Evolutionary conservation across 352 stramenopile genomes (phyloP), one percentile per base, ranked within the genome.

Genomic region (Phytophthora boehmeriae): DNA sequence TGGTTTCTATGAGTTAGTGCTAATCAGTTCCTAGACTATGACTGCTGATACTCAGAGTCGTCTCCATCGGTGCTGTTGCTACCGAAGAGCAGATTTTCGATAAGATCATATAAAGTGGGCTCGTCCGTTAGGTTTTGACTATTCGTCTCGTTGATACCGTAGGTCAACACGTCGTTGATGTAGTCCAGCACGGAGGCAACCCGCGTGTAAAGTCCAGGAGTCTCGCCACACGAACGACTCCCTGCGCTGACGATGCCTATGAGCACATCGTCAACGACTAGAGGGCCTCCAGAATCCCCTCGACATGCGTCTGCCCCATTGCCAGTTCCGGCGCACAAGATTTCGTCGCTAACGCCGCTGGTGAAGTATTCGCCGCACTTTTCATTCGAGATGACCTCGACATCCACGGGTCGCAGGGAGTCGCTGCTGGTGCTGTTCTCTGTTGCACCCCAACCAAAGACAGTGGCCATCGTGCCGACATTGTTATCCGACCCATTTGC

Each of bases 401-500:
- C 58, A 46, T 77, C 73, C 19, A 88, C 71, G 35, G 76, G 59
- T 39, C 80, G 68, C 23, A 88, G 50, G 2, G 59, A 75, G 9
- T 61, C 64, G 13, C 73, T 71, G 4, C 60, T 46, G 5, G 54
- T 50, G 2, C 67, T 57, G n/a, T 67, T 55, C 66, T 84, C 68
- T 2, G 73, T 88, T 42, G 76, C 28, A 19, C 76, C 75, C 77
- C 75, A 87, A n/a, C 77, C 77, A 19, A 73, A 61, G 41, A 85
- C 76, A 14, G 75, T 79, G 14, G 70, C 72, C 38, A 76, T 69
- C 23, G 67, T 73, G 53, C 73, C 75, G 36, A 68, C 56, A 22
- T 73, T 63, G 58, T 76, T 78, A 32, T 81, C 58, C 22, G 67
- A 75, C 16, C 67, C 72, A 56, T 86, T 67, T 14, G 42, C 47